phyloP scores from a whole-genome alignment of 352 stramenopile species.

The Pythium sukuiense region DNA sequence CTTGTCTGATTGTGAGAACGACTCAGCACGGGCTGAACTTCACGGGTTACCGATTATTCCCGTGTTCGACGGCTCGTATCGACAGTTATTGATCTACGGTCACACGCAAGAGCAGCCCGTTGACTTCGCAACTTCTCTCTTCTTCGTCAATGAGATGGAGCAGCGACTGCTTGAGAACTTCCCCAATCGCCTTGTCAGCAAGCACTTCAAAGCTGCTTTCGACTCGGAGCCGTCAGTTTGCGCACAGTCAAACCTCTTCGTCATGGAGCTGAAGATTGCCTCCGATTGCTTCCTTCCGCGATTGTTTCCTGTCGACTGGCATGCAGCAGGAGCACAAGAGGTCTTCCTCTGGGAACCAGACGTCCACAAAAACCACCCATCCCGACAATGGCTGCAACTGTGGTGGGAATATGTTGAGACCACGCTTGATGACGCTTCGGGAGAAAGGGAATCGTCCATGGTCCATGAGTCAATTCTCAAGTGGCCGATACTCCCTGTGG shows the following conservation, averaged over 20 bases:
- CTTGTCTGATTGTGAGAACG: constrained; percentile 16
- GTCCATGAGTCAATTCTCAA: constrained; percentile 1
- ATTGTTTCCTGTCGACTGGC: constrained; percentile 24
- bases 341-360: constrained; percentile 16
- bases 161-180: constrained; percentile 11
- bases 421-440: constrained; percentile 4
- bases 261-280: background rate
- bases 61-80: constrained; percentile 13
- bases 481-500: constrained; percentile 21
- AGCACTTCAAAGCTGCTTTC: constrained; percentile 16
- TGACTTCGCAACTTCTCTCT: constrained; percentile 10
- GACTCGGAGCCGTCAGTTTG: constrained; percentile 8
- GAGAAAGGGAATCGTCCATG: background rate
- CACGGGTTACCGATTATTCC: constrained; percentile 20
- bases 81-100: constrained; percentile 7
- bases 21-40: constrained; percentile 10
- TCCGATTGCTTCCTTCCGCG: constrained; percentile 16
- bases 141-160: constrained; percentile 19
- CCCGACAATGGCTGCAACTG: constrained; percentile 9
- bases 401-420: constrained; percentile 27
- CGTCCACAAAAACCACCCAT: constrained; percentile 1
- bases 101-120: background rate
- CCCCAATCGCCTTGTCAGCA: constrained; percentile 8
- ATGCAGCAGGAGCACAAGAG: background rate
- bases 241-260: constrained; percentile 16